Evolutionary conservation across 495 filamentous ascomycete species (phyloP).

Genomic region (Penicillium cosmopolitanum): DNA sequence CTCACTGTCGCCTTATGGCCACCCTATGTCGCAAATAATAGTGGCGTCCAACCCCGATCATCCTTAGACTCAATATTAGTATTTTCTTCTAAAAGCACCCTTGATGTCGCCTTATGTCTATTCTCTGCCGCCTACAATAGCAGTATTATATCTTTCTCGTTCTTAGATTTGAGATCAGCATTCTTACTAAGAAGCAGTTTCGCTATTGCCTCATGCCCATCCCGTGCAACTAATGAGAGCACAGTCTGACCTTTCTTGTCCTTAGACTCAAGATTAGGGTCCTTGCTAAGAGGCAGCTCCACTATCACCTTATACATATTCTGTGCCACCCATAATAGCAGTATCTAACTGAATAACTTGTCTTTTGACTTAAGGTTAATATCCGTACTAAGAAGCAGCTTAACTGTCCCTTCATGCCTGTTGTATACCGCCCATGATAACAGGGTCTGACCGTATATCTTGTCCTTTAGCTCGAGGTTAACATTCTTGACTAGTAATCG

Average conservation of each 20-base stretch:
- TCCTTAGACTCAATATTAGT: not conserved
- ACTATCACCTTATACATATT: too few relatives aligned
- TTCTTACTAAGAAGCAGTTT: not conserved
- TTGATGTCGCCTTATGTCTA: not conserved
- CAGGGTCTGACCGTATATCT: too few relatives aligned
- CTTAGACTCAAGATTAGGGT: not conserved
- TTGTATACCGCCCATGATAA: too few relatives aligned
- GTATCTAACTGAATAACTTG: too few relatives aligned
- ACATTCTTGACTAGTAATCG: not conserved
- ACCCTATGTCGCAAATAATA: not conserved
- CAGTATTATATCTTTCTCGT: not conserved
- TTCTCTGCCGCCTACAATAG: not conserved
- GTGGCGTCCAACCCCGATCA: not conserved
- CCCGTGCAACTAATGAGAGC: not conserved
- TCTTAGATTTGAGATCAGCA: not conserved
- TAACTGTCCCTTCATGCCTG: too few relatives aligned
- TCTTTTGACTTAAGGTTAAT: too few relatives aligned
- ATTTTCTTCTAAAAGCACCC: not conserved
- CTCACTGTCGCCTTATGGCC: not conserved
- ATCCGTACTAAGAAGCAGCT: too few relatives aligned
- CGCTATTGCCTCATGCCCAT: not conserved
- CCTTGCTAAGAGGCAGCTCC: too few relatives aligned
- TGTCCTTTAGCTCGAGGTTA: too few relatives aligned
- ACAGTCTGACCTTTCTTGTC: not conserved
- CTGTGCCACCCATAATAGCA: too few relatives aligned